A percentile compares a stretch with the other conserved stretches of the same genome.
phyloP scores from a whole-genome alignment of 345 rosid genomes.

The Gossypium raimondii region DNA sequence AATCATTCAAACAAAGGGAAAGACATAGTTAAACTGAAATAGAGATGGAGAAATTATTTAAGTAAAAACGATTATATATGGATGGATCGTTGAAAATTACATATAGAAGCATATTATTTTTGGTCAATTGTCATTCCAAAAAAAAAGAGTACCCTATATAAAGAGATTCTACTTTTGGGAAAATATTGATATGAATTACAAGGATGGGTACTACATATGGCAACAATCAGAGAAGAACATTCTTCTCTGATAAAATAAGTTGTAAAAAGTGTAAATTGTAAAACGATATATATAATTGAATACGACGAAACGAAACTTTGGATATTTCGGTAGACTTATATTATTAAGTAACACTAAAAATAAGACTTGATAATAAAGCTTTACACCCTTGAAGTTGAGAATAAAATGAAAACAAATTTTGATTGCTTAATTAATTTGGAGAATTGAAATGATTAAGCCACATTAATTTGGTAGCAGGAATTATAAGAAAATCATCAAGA shows the following conservation, averaged over 20 bases:
- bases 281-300: background rate
- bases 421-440: too few relatives aligned
- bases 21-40: background rate
- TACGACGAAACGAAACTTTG: slow-evolving; percentile 28
- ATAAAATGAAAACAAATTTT: background rate
- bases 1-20: background rate
- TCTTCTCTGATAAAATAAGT: background rate
- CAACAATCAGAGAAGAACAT: slow-evolving; percentile 2
- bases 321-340: background rate
- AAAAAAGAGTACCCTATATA: background rate
- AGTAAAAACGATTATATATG: background rate
- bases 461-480: background rate
- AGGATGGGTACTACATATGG: background rate
- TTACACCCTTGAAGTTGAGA: slow-evolving; percentile 4
- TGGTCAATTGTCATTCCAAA: background rate
- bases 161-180: background rate
- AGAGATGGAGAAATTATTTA: background rate
- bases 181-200: background rate
- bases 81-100: background rate
- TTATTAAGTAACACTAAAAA: slow-evolving; percentile 13
- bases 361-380: slow-evolving; percentile 15
- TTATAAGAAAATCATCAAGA: background rate
- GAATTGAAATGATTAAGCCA: too few relatives aligned
- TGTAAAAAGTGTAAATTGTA: background rate
- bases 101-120: background rate